Evolutionary conservation across 768 basidiomycete species (phyloP).

Genomic region (Tephrocybe rancida): DNA sequence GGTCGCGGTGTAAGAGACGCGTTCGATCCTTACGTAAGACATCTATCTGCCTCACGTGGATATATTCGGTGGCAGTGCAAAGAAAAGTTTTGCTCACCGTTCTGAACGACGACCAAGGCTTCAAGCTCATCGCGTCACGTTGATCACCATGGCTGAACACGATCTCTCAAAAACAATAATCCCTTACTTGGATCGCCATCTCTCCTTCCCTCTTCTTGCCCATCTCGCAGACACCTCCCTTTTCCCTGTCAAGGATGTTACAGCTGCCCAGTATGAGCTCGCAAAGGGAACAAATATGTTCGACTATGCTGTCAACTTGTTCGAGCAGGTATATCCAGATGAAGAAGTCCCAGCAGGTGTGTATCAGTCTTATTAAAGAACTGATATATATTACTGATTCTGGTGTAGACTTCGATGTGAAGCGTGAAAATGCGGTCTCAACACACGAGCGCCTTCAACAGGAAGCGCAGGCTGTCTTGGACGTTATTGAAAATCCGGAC

Average conservation of each 20-base stretch:
- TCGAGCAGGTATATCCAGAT: constrained; percentile 76
- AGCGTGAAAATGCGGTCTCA: constrained; percentile 79
- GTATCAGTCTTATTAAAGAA: constrained; percentile 10
- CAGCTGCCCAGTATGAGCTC: constrained; percentile 94
- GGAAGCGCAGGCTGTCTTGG: constrained; percentile 90
- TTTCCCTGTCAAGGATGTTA: constrained; percentile 80
- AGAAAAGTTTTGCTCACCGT: constrained; percentile 18
- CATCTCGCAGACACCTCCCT: constrained; percentile 78
- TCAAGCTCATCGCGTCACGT: background rate
- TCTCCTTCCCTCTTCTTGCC: constrained; percentile 89
- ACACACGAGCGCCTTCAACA: constrained; percentile 85
- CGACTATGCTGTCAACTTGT: constrained; percentile 85
- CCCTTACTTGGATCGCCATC: constrained; percentile 91
- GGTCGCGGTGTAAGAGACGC: constrained; percentile 9
- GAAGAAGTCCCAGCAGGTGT: constrained; percentile 69
- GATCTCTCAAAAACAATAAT: constrained; percentile 92
- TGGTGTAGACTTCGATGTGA: constrained; percentile 77
- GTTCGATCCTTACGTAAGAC: constrained; percentile 11
- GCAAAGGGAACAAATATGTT: constrained; percentile 99
- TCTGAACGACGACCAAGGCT: constrained; percentile 11
- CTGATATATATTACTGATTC: background rate
- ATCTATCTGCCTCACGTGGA: constrained; percentile 1
- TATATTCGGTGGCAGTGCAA: background rate
- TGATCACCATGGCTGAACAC: constrained; percentile 71
- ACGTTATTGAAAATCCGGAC: constrained; percentile 96